phyloP scores from a whole-genome alignment of 371 early-diverging fungal species.

The Smittium culicis region DNA sequence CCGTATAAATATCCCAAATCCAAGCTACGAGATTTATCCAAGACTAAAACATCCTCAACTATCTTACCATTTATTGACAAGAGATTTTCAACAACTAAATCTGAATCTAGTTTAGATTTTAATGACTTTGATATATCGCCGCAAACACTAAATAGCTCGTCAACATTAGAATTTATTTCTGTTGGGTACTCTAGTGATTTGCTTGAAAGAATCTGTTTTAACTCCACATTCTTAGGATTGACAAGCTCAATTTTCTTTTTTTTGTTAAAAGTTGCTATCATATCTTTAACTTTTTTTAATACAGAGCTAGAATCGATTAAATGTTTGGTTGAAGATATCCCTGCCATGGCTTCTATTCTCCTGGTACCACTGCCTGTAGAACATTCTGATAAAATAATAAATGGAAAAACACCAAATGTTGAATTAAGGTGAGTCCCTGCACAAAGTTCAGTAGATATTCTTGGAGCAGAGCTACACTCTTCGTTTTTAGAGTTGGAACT shows the following conservation, averaged over 20 bases:
- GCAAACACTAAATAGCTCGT: neutral
- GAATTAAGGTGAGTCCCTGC: slow-evolving; percentile 60
- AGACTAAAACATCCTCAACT: neutral
- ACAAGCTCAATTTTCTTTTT: neutral
- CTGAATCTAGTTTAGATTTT: neutral
- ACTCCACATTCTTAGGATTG: neutral
- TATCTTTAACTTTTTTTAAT: neutral
- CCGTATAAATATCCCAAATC: neutral
- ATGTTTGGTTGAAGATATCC: slow-evolving; percentile 37
- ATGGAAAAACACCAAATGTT: slow-evolving; percentile 46
- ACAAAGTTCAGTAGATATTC: slow-evolving; percentile 53
- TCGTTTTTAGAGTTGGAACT: neutral
- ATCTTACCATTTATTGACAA: neutral
- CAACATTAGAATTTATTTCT: neutral
- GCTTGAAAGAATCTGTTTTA: neutral
- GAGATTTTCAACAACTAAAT: neutral
- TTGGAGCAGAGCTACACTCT: slow-evolving; percentile 27
- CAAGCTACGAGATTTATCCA: neutral
- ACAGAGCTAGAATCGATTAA: slow-evolving; percentile 19
- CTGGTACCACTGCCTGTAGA: slow-evolving; percentile 62
- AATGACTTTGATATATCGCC: neutral
- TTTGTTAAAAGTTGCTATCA: neutral
- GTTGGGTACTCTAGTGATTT: neutral
- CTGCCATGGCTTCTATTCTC: slow-evolving; percentile 65
- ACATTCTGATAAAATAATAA: slow-evolving; percentile 49